Base-by-base conservation (phyloP, 371 early-diverging fungal genomes). In the Saksenaea vasiformis region DNA sequence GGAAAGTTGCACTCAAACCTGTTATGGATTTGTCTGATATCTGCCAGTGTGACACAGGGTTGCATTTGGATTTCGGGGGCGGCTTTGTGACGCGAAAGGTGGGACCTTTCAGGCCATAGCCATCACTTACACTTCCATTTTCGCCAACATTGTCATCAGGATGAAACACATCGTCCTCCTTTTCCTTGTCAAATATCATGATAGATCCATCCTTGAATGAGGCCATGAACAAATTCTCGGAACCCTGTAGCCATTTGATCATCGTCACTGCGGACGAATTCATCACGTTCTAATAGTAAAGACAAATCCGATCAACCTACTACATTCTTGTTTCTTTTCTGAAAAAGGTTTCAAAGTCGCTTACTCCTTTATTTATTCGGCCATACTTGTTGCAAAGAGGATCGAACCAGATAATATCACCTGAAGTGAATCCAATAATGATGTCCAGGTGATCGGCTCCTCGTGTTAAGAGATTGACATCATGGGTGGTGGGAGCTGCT, bases 211-310 rank as follows among this genome's bases (percentile, higher is more conserved):
- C 90, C 9, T 88, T 85, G 54, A 89, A 93, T 0, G 94, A 86
- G 0, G 89, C 97, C 81, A 95, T 85, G 65, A 98, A 95, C 67
- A 87, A 72, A 26, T 76, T 88, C 59, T 95, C 94, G 0, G 94
- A 92, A 4, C 91, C 93, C 15, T 95, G 97, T 56, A 97, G 65
- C 98, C 98, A 98, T 68, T 86, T 86, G 15, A 96, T 87, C 80
- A 87, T 88, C 2, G 92, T 91, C 15, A 95, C 92, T 11, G 84
- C 69, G 5, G 84, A 79, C 37, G 82, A 78, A 58, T 92, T 90
- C 69, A 93, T 89, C 27, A 56, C n/a, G n/a, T 17, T 22, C 26
- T 36, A 9, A 28, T 35, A 28, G 5, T 7, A 4, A n/a, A 1
- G 5, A 19, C 5, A 17, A 15, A 13, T 11, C 5, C 10, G 14